phyloP scores from a whole-genome alignment of 2,329 filamentous ascomycete species.

The Phyllosticta paracitricarpa region DNA sequence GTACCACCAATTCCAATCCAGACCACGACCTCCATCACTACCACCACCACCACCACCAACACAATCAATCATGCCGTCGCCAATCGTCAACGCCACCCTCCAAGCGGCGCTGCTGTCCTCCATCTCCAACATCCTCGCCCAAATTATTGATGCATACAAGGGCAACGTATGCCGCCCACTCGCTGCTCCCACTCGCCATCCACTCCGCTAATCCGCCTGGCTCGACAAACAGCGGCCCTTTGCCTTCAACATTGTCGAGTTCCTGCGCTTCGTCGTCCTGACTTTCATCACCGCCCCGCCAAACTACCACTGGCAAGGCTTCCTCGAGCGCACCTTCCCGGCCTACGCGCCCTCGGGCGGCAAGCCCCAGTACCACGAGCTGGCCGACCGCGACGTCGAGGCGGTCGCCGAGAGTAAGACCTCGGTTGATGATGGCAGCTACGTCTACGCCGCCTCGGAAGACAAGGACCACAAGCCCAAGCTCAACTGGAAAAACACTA shows the following conservation, averaged over 20 bases:
- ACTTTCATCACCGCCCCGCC: constrained; percentile 63
- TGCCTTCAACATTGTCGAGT: constrained; percentile 27
- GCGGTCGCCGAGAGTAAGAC: constrained; percentile 17
- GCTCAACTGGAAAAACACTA: constrained; percentile 44
- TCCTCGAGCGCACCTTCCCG: constrained; percentile 65
- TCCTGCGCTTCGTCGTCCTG: constrained; percentile 44
- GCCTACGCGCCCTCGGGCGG: constrained; percentile 30
- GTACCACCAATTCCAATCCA: too few relatives aligned
- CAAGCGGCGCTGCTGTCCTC: constrained; percentile 25
- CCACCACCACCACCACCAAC: not conserved
- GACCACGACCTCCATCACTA: not conserved
- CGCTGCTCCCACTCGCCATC: not conserved
- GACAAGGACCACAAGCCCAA: constrained; percentile 18
- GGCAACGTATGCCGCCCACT: constrained; percentile 13
- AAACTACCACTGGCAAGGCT: constrained; percentile 80
- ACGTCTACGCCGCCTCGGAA: constrained; percentile 11
- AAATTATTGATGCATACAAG: constrained; percentile 26
- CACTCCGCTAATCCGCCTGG: constrained; percentile 4
- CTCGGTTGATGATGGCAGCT: constrained; percentile 1
- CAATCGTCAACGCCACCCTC: constrained; percentile 10
- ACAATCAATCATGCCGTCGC: constrained; percentile 22
- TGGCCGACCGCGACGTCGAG: constrained; percentile 12
- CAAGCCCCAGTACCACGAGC: constrained; percentile 25
- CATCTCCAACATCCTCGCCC: constrained; percentile 28
- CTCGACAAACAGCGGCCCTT: constrained; percentile 17